phyloP scores from a whole-genome alignment of 2,329 filamentous ascomycete species.

The Knoxdaviesia proteae region DNA sequence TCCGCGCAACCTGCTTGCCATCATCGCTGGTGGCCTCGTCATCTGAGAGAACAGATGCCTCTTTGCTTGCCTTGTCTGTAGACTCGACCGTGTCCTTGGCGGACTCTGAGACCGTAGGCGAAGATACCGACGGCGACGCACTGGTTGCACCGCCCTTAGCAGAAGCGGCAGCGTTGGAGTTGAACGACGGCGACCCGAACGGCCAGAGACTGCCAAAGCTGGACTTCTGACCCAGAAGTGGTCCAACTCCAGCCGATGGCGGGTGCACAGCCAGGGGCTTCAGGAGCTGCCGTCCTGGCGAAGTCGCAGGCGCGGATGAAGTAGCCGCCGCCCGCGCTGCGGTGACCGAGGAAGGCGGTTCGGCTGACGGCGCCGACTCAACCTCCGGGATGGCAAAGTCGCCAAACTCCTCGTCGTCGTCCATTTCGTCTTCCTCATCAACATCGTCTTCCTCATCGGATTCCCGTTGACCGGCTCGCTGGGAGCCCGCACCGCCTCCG shows the following conservation, averaged over 20 bases:
- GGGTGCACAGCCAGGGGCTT: constrained; percentile 34
- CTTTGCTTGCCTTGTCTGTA: constrained; percentile 10
- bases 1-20: constrained; percentile 20
- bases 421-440: constrained; percentile 22
- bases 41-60: constrained; percentile 6
- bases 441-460: constrained; percentile 28
- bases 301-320: not conserved
- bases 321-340: not conserved
- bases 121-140: too few species aligned
- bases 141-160: constrained; percentile 5
- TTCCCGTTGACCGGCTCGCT: constrained; percentile 18
- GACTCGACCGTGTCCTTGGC: constrained; percentile 10
- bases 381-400: constrained; percentile 47
- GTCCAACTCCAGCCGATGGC: constrained; percentile 14
- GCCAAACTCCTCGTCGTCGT: constrained; percentile 43
- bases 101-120: too few species aligned
- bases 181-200: constrained; percentile 23
- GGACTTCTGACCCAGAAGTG: constrained; percentile 9
- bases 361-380: constrained; percentile 8
- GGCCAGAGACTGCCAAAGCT: constrained; percentile 35
- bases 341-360: not conserved
- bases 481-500: constrained; percentile 5
- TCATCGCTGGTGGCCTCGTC: constrained; percentile 14
- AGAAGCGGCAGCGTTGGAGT: constrained; percentile 13
- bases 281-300: constrained; percentile 22